Evolutionary conservation across 1,284 basidiomycete species (phyloP).

Genomic region (Baeospora myosura): DNA sequence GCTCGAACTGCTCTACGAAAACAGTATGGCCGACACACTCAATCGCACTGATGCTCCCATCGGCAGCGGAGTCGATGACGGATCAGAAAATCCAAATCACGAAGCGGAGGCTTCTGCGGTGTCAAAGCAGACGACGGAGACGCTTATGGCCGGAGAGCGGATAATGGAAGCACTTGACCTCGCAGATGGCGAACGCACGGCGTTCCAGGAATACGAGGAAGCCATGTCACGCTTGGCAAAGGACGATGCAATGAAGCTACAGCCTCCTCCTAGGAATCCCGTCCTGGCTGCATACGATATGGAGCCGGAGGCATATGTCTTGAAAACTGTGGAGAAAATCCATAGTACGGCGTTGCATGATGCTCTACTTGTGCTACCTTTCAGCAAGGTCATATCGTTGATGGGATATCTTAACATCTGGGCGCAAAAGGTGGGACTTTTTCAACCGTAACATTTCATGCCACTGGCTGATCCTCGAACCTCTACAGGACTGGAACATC

Average conservation of each 20-base stretch:
- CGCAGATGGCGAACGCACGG: slow-evolving; percentile 72
- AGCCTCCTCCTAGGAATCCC: slow-evolving; percentile 74
- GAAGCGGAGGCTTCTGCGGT: slow-evolving; percentile 70
- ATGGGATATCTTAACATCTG: slow-evolving; percentile 86
- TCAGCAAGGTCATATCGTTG: slow-evolving; percentile 82
- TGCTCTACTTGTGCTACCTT: slow-evolving; percentile 89
- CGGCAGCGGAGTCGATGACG: slow-evolving; percentile 47
- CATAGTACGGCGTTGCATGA: slow-evolving; percentile 84
- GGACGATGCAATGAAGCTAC: slow-evolving; percentile 51
- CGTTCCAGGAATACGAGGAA: slow-evolving; percentile 61
- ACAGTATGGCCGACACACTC: slow-evolving; percentile 65
- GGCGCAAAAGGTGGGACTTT: slow-evolving; percentile 66
- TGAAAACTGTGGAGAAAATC: slow-evolving; percentile 77
- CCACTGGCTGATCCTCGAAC: background rate
- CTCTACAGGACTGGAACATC: slow-evolving; percentile 74
- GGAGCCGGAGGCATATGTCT: slow-evolving; percentile 81
- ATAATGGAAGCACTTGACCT: slow-evolving; percentile 94
- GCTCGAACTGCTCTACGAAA: slow-evolving; percentile 84
- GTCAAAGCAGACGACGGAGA: slow-evolving; percentile 88
- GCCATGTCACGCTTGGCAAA: slow-evolving; percentile 49
- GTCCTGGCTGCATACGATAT: slow-evolving; percentile 76
- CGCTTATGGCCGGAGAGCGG: slow-evolving; percentile 94
- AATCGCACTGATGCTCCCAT: slow-evolving; percentile 54
- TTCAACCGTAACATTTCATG: no score
- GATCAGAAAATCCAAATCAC: slow-evolving; percentile 54